These are phyloP conservation scores for Leccinum subtestaceum DNA, from an alignment of 768 basidiomycete species.

Conservation along the genomic window DNA sequence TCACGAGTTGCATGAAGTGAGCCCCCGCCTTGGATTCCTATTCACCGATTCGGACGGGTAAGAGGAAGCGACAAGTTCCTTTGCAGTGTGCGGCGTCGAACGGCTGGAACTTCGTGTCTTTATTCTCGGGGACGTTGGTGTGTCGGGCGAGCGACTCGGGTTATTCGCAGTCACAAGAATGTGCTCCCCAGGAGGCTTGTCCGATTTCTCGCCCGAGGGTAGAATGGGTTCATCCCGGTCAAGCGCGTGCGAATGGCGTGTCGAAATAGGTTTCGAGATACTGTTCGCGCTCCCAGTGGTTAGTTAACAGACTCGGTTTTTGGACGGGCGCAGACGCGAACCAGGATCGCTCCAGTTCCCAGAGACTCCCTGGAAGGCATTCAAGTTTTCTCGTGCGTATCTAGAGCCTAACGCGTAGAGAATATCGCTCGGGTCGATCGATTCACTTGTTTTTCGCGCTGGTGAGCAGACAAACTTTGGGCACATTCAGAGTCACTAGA, in stretches of 20 bases:
- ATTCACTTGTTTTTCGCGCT: too few relatives aligned
- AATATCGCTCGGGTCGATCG: too few relatives aligned
- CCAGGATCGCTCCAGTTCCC: constrained; percentile 17
- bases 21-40: constrained; percentile 58
- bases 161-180: constrained; percentile 12
- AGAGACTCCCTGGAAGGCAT: background rate
- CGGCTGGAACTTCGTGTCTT: background rate
- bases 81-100: constrained; percentile 26
- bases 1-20: constrained; percentile 45
- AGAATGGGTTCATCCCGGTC: background rate
- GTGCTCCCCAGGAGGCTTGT: background rate
- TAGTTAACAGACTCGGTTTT: background rate
- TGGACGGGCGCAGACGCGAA: background rate
- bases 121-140: background rate
- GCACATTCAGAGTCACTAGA: background rate
- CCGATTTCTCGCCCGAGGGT: too few relatives aligned
- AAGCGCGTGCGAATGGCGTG: background rate
- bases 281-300: background rate
- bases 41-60: constrained; percentile 50
- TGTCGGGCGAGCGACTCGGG: background rate
- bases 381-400: too few relatives aligned
- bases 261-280: background rate
- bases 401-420: too few relatives aligned
- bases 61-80: constrained; percentile 43
- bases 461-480: too few relatives aligned